Evolutionary conservation across 2,329 filamentous ascomycete genomes (phyloP).

Genomic region (Claviceps fusiformis): DNA sequence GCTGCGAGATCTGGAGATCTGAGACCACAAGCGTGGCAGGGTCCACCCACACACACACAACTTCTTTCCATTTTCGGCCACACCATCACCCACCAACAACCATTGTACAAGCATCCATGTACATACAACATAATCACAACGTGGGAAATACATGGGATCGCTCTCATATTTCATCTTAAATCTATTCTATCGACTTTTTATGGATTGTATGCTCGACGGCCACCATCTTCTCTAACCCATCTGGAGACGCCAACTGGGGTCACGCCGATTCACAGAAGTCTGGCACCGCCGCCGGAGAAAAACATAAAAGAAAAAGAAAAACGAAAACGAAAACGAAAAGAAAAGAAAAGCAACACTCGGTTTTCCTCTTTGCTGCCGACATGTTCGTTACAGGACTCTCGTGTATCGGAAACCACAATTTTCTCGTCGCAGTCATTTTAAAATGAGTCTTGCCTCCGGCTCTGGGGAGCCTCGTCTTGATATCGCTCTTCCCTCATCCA

Average conservation of each 20-base stretch:
- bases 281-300: neutral
- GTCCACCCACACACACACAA: neutral
- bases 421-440: neutral
- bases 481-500: constrained; percentile 48
- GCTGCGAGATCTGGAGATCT: neutral
- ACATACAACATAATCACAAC: neutral
- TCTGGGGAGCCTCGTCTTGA: constrained; percentile 14
- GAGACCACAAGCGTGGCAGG: neutral
- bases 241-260: neutral
- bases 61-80: neutral
- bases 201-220: neutral
- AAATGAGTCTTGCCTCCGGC: constrained; percentile 8
- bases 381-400: neutral
- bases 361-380: neutral
- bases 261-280: neutral
- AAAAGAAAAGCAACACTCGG: neutral
- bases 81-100: neutral
- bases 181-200: neutral
- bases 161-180: neutral
- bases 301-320: neutral
- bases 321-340: neutral
- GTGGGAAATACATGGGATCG: neutral
- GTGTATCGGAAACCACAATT: neutral
- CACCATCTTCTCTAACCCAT: neutral
- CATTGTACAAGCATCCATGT: too few relatives aligned